These are phyloP conservation scores for Phytophthora cactorum DNA, from an alignment of 352 stramenopile genomes.

Conservation along the genomic window DNA sequence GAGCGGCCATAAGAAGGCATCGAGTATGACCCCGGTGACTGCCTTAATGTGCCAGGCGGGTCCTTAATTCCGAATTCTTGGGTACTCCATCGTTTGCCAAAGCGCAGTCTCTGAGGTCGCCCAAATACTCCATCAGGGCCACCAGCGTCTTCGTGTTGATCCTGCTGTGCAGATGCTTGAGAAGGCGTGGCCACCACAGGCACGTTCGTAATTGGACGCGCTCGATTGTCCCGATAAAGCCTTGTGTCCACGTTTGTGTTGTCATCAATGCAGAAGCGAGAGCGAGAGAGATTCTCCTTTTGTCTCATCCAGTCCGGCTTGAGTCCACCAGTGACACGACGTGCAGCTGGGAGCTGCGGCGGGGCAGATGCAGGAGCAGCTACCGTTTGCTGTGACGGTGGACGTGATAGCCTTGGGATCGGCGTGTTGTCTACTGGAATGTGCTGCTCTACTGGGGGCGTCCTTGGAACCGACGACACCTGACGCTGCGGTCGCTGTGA, in stretches of 20 bases:
- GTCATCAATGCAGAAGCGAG: conserved; percentile 69
- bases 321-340: conserved; percentile 41
- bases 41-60: conserved; percentile 26
- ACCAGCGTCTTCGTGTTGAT: conserved; percentile 42
- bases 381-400: conserved; percentile 13
- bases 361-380: conserved; percentile 8
- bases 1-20: conserved; percentile 30
- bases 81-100: conserved; percentile 62
- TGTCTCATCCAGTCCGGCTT: conserved; percentile 80
- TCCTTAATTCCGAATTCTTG: conserved; percentile 54
- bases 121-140: conserved; percentile 65
- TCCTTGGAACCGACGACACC: conserved; percentile 5
- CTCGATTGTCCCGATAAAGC: conserved; percentile 47
- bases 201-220: conserved; percentile 28
- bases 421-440: conserved; percentile 32
- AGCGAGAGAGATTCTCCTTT: conserved; percentile 61
- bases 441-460: conserved; percentile 13
- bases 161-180: conserved; percentile 14
- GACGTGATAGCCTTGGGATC: conserved; percentile 29
- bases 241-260: conserved; percentile 55
- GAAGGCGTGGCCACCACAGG: conserved; percentile 15
- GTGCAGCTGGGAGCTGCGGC: conserved; percentile 15
- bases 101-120: conserved; percentile 60
- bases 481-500: conserved; percentile 27
- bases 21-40: conserved; percentile 19